These are phyloP conservation scores for Candida endomychidarum DNA, from an alignment of 805 yeast species.

Conservation along the genomic window DNA sequence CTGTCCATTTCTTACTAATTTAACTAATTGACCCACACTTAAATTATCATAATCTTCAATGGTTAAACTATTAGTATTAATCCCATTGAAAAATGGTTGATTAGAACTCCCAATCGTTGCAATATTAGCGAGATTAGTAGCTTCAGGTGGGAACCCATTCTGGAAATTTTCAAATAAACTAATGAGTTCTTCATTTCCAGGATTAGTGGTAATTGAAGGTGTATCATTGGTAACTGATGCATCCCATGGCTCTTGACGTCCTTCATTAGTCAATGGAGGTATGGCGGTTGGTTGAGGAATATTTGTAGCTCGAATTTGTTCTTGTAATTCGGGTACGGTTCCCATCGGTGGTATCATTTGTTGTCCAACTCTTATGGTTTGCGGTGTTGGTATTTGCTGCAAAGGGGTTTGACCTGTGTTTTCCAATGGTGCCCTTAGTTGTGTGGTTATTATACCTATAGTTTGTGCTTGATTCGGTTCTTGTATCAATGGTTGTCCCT, in stretches of 20 bases:
- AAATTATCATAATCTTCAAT: conserved; percentile 42
- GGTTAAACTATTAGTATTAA: conserved; percentile 26
- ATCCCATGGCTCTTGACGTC: not conserved
- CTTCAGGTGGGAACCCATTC: conserved; percentile 13
- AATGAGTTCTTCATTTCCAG: conserved; percentile 7
- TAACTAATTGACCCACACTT: conserved; percentile 37
- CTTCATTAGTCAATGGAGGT: no score
- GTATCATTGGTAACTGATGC: not conserved
- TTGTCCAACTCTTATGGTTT: not conserved
- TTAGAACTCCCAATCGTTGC: conserved; percentile 7
- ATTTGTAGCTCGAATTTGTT: not conserved
- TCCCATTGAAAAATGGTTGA: conserved; percentile 21
- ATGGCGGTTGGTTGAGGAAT: not conserved
- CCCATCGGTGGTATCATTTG: no score
- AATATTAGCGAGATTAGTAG: conserved; percentile 17
- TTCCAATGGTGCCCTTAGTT: no score
- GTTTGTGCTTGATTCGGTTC: conserved; percentile 3
- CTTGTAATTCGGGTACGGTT: not conserved
- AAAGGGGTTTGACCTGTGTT: no score
- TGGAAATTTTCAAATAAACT: conserved; percentile 17
- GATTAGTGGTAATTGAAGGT: not conserved
- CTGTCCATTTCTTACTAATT: conserved; percentile 30
- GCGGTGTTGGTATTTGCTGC: conserved; percentile 1
- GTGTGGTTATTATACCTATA: no score
- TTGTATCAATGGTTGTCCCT: not conserved